Conservation (phyloP, 73 alveolate genomes). For the Blepharisma japonicum region DNA sequence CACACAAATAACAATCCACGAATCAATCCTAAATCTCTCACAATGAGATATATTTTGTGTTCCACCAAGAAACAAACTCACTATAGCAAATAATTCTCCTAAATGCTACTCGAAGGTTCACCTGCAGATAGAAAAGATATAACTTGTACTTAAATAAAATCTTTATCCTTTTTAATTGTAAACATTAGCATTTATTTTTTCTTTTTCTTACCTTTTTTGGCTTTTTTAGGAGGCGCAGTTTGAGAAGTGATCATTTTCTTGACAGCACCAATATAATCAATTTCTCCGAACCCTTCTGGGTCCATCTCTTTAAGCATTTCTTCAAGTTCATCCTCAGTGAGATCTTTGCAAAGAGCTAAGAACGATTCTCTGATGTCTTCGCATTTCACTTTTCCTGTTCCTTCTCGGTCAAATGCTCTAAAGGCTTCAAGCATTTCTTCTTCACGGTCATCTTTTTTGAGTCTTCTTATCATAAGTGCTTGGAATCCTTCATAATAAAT, state of each 20-base stretch:
- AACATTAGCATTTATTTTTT: not conserved
- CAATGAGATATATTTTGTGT: no score
- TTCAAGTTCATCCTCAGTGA: conserved; percentile 28
- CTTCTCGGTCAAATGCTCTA: conserved; percentile 51
- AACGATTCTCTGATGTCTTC: conserved; percentile 45
- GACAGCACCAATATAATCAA: conserved; percentile 12
- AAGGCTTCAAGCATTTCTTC: conserved; percentile 37
- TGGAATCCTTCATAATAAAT: conserved; percentile 72
- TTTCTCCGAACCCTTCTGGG: conserved; percentile 26
- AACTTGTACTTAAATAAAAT: no score
- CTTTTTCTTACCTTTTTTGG: conserved; percentile 14
- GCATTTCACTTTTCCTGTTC: conserved; percentile 38
- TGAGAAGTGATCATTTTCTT: not conserved
- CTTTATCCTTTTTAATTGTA: no score
- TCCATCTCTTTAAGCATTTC: conserved; percentile 32
- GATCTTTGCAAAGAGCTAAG: conserved; percentile 20
- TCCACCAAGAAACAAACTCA: no score
- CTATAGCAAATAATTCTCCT: no score
- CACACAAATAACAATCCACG: no score
- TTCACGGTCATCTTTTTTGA: conserved; percentile 29
- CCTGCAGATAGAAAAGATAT: no score
- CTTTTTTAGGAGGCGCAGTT: conserved; percentile 13
- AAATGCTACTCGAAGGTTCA: no score
- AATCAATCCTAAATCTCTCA: no score
- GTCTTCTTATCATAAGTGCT: conserved; percentile 49